These are phyloP conservation scores for Fusarium poae DNA, from an alignment of 2,329 filamentous ascomycete genomes.

Conservation along the genomic window DNA sequence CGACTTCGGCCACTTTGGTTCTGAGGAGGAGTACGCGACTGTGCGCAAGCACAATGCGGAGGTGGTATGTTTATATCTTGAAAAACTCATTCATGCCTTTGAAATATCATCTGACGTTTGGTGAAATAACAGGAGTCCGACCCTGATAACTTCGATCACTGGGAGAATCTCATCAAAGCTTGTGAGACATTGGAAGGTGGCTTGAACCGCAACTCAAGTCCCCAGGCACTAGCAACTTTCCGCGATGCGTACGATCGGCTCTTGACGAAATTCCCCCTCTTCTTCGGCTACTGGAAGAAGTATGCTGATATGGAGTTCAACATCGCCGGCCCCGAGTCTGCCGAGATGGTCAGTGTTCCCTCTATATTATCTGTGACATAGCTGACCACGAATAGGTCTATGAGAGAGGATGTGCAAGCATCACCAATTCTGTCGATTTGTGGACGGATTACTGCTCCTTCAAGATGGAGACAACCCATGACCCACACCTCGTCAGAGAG, in stretches of 20 bases:
- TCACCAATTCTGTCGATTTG: conserved; percentile 92
- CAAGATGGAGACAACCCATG: conserved; percentile 97
- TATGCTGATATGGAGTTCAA: conserved; percentile 98
- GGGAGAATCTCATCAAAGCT: conserved; percentile 90
- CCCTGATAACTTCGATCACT: conserved; percentile 91
- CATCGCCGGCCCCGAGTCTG: conserved; percentile 95
- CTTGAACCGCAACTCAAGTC: conserved; percentile 95
- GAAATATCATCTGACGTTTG: conserved; percentile 42
- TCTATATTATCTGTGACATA: conserved; percentile 1
- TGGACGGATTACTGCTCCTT: conserved; percentile 98
- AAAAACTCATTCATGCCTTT: background rate
- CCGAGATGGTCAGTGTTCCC: conserved; percentile 82
- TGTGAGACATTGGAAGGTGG: conserved; percentile 91
- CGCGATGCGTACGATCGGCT: conserved; percentile 93
- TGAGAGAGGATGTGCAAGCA: conserved; percentile 92
- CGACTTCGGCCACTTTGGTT: conserved; percentile 77
- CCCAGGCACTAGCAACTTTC: conserved; percentile 88
- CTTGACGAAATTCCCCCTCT: conserved; percentile 91
- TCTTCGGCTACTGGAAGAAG: conserved; percentile 99
- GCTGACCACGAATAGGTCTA: conserved; percentile 75
- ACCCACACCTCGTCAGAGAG: conserved; percentile 97
- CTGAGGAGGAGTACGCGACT: conserved; percentile 85
- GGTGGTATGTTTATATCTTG: conserved; percentile 67
- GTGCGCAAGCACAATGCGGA: conserved; percentile 82
- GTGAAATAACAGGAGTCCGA: conserved; percentile 67